phyloP scores from a whole-genome alignment of 2,329 filamentous ascomycete species.

The Talaromyces islandicus region DNA sequence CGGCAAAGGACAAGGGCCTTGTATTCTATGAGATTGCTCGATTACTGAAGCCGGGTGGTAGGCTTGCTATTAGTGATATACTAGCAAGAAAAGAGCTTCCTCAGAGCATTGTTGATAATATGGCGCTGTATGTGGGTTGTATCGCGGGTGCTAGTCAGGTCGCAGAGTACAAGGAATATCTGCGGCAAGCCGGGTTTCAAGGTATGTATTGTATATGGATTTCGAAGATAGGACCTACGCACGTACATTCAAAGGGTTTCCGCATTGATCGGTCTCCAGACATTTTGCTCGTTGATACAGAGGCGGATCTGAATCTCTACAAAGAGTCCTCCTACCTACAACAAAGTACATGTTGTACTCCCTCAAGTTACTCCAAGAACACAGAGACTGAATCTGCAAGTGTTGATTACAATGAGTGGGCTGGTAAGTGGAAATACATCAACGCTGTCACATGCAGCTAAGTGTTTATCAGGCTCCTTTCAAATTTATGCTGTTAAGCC shows the following conservation, averaged over 20 bases:
- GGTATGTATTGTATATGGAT: conserved; percentile 23
- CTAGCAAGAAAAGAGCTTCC: conserved; percentile 47
- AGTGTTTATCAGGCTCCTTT: conserved; percentile 41
- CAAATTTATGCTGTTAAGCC: conserved; percentile 48
- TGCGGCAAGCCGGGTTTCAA: conserved; percentile 47
- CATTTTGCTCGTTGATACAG: conserved; percentile 1
- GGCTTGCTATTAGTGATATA: conserved; percentile 57
- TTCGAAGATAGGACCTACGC: too few species aligned
- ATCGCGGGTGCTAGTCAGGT: conserved; percentile 53
- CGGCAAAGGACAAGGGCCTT: conserved; percentile 44
- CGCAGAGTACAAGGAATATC: conserved; percentile 47
- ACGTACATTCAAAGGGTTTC: too few species aligned
- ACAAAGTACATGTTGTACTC: conserved; percentile 16
- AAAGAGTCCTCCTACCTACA: conserved; percentile 1
- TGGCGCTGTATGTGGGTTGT: conserved; percentile 56
- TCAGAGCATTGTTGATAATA: conserved; percentile 41
- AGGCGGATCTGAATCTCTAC: conserved; percentile 4
- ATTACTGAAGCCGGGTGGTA: conserved; percentile 51
- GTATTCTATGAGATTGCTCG: conserved; percentile 56
- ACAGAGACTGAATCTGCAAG: too few species aligned
- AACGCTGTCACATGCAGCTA: too few species aligned
- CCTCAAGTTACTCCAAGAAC: conserved; percentile 15
- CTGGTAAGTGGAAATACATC: conserved; percentile 36
- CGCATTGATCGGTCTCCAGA: background rate
- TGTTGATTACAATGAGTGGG: conserved; percentile 49